phyloP scores from a whole-genome alignment of 352 stramenopile species.

The Phytophthora tentaculata region DNA sequence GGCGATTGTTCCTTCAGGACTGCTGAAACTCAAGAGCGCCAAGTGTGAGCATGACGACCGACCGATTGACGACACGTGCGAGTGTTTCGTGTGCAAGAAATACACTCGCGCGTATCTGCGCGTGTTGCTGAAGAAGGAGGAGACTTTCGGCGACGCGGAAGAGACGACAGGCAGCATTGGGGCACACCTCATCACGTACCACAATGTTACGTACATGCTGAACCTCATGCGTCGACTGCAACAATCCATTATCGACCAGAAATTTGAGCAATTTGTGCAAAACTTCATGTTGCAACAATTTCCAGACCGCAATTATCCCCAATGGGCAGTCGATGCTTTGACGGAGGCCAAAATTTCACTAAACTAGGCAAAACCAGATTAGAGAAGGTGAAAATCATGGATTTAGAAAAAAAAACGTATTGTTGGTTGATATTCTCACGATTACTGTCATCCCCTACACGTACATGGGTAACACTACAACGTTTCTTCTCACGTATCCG shows the following conservation, averaged over 20 bases:
- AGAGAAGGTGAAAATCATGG: no score
- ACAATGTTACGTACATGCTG: slow-evolving; percentile 90
- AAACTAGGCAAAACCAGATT: slow-evolving; percentile 20
- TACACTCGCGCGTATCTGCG: slow-evolving; percentile 80
- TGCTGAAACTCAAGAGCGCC: slow-evolving; percentile 74
- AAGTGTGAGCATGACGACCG: slow-evolving; percentile 60
- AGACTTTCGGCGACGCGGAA: slow-evolving; percentile 36
- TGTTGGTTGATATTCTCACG: slow-evolving; percentile 26
- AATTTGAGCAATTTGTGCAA: slow-evolving; percentile 76
- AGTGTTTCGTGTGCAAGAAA: slow-evolving; percentile 76
- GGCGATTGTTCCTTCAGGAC: slow-evolving; percentile 80
- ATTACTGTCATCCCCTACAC: slow-evolving; percentile 31
- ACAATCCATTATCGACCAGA: slow-evolving; percentile 75
- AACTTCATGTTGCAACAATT: slow-evolving; percentile 85
- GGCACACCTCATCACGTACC: slow-evolving; percentile 75
- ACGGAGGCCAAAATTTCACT: slow-evolving; percentile 61
- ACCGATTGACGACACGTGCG: slow-evolving; percentile 74
- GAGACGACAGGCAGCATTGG: slow-evolving; percentile 52
- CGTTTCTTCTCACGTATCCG: slow-evolving; percentile 4
- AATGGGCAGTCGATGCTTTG: slow-evolving; percentile 78
- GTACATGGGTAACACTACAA: slow-evolving; percentile 36
- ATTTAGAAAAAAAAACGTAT: slow-evolving; percentile 15
- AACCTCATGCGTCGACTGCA: slow-evolving; percentile 74
- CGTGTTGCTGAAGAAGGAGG: slow-evolving; percentile 77
- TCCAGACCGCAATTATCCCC: slow-evolving; percentile 51